These are phyloP conservation scores for Dunaliella sp. DNA, from an alignment of 139 green algal species.

Conservation along the genomic window DNA sequence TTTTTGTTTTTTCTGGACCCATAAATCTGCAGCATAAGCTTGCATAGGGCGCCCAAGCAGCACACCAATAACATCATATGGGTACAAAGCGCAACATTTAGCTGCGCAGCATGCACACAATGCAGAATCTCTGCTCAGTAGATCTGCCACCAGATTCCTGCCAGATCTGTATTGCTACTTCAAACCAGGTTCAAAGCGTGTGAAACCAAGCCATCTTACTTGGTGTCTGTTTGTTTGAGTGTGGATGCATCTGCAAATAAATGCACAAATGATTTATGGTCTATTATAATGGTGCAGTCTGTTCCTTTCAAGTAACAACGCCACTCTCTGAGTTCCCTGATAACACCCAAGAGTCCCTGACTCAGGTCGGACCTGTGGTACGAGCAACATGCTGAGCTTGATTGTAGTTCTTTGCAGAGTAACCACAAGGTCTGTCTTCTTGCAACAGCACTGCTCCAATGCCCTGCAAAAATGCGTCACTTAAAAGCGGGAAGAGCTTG, in stretches of 20 bases:
- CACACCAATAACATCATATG: no score
- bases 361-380: slow-evolving; percentile 18
- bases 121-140: neutral
- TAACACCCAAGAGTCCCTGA: slow-evolving; percentile 25
- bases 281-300: slow-evolving; percentile 9
- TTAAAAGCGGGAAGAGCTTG: slow-evolving; percentile 20
- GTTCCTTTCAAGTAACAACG: slow-evolving; percentile 6
- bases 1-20: no score
- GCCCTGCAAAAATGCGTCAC: slow-evolving; percentile 22
- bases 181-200: neutral
- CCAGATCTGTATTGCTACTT: neutral
- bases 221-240: neutral
- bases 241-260: neutral
- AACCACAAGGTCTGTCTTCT: neutral
- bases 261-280: slow-evolving; percentile 1
- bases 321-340: slow-evolving; percentile 20
- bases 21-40: no score
- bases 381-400: neutral
- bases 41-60: no score
- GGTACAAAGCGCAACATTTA: no score
- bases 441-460: slow-evolving; percentile 38
- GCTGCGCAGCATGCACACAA: no score
- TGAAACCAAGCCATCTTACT: neutral
- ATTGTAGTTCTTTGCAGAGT: neutral
- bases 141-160: neutral